phyloP scores from a whole-genome alignment of 345 rosid species.

The Trapa bicornis region DNA sequence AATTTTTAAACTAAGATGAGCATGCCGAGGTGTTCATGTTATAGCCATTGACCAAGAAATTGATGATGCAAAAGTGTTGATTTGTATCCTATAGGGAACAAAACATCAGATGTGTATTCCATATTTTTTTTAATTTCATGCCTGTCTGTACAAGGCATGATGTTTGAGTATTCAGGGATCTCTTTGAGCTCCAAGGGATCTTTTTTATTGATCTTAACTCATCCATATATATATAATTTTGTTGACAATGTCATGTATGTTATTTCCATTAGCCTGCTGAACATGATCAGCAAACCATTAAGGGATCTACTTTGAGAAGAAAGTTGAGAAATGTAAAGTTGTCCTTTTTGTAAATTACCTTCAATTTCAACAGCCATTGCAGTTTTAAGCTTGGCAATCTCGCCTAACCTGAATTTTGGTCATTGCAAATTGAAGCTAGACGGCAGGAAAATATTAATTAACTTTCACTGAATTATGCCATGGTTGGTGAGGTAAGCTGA shows the following conservation, averaged over 20 bases:
- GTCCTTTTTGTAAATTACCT: constrained; percentile 15
- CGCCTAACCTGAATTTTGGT: constrained; percentile 28
- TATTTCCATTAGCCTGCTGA: constrained; percentile 37
- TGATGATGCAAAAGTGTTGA: neutral
- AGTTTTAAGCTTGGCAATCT: constrained; percentile 55
- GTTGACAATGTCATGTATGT: constrained; percentile 27
- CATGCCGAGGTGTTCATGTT: neutral
- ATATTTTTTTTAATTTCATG: neutral
- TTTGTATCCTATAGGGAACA: neutral
- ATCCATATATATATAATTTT: constrained; percentile 16
- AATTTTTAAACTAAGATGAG: neutral
- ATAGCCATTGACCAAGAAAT: neutral
- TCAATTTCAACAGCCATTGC: constrained; percentile 50
- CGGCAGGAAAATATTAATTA: neutral
- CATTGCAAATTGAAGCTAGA: neutral
- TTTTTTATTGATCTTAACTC: neutral
- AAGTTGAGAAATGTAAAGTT: neutral
- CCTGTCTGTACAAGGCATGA: neutral
- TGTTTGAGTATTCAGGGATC: neutral
- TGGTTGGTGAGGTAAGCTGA: neutral
- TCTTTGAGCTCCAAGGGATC: neutral
- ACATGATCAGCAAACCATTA: neutral
- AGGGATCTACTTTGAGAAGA: neutral
- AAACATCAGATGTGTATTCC: neutral
- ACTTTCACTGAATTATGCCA: neutral